phyloP scores from a whole-genome alignment of 2,329 filamentous ascomycete species.

The Mycosphaerella arachidis region DNA sequence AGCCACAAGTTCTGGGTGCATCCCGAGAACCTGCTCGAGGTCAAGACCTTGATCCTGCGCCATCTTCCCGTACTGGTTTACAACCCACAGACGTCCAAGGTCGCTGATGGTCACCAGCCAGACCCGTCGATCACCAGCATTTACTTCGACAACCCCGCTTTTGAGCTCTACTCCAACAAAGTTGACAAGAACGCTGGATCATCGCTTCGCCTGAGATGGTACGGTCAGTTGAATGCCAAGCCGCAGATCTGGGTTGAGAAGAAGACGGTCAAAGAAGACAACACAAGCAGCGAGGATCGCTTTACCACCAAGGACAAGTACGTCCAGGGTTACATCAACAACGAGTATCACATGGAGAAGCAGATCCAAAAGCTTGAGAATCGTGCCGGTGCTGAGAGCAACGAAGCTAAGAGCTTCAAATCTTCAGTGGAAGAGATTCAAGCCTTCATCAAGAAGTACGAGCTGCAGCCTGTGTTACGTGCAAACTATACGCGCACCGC shows the following conservation, averaged over 20 bases:
- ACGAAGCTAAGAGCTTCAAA: constrained; percentile 66
- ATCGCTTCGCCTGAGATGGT: constrained; percentile 86
- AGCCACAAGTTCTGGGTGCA: constrained; percentile 73
- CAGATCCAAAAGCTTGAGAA: constrained; percentile 77
- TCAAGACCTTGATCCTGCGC: constrained; percentile 91
- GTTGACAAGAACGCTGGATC: constrained; percentile 72
- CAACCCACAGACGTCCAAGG: constrained; percentile 78
- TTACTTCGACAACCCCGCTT: constrained; percentile 87
- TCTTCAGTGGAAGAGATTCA: constrained; percentile 72
- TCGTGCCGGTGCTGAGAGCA: constrained; percentile 62
- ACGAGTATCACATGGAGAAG: constrained; percentile 90
- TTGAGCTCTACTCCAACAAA: constrained; percentile 82
- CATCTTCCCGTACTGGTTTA: constrained; percentile 89
- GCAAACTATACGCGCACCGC: constrained; percentile 93
- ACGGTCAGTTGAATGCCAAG: constrained; percentile 72
- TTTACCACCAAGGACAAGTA: constrained; percentile 94
- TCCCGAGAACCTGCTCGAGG: constrained; percentile 88
- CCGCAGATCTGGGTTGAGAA: constrained; percentile 84
- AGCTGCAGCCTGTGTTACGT: constrained; percentile 77
- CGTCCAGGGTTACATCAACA: constrained; percentile 77
- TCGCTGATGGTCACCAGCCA: constrained; percentile 68
- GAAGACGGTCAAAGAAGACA: constrained; percentile 74
- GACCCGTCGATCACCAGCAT: constrained; percentile 92
- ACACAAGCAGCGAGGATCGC: constrained; percentile 71
- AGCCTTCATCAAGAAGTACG: constrained; percentile 68